Conservation (phyloP, 2,329 filamentous ascomycete genomes). For the Didymosphaeria variabile region DNA sequence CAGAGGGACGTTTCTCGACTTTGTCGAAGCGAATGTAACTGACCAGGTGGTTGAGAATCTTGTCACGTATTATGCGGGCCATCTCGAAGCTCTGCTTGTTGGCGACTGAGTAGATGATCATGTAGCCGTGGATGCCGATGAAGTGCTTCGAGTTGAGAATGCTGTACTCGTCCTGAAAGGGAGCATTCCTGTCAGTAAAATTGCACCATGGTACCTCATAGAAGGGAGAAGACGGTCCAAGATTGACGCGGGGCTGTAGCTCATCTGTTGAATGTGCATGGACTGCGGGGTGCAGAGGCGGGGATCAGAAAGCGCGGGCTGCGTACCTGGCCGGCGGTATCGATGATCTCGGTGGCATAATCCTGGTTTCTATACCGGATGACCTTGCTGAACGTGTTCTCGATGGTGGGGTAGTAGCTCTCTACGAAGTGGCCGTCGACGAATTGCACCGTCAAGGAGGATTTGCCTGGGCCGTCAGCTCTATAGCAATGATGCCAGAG, state of each 20-base stretch:
- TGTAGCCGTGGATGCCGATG: conserved; percentile 98
- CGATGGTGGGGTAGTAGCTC: conserved; percentile 98
- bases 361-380: conserved; percentile 94
- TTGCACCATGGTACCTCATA: neutral
- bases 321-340: conserved; percentile 90
- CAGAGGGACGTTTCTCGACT: neutral
- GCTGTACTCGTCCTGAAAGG: conserved; percentile 88
- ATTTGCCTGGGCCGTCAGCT: conserved; percentile 76
- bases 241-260: neutral
- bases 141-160: conserved; percentile 99
- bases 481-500: neutral
- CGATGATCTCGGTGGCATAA: conserved; percentile 95
- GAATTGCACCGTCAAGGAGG: conserved; percentile 94
- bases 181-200: conserved; percentile 1
- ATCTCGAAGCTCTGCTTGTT: conserved; percentile 96
- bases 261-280: neutral
- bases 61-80: conserved; percentile 94
- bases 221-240: too few relatives aligned
- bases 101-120: conserved; percentile 97
- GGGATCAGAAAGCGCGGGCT: conserved; percentile 19
- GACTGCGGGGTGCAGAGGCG: neutral
- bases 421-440: conserved; percentile 99
- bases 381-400: conserved; percentile 97
- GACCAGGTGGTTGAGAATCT: conserved; percentile 95
- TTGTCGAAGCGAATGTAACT: conserved; percentile 43